These are phyloP conservation scores for Paecilomyces sp. DNA, from an alignment of 2,329 filamentous ascomycete species.

Conservation along the genomic window DNA sequence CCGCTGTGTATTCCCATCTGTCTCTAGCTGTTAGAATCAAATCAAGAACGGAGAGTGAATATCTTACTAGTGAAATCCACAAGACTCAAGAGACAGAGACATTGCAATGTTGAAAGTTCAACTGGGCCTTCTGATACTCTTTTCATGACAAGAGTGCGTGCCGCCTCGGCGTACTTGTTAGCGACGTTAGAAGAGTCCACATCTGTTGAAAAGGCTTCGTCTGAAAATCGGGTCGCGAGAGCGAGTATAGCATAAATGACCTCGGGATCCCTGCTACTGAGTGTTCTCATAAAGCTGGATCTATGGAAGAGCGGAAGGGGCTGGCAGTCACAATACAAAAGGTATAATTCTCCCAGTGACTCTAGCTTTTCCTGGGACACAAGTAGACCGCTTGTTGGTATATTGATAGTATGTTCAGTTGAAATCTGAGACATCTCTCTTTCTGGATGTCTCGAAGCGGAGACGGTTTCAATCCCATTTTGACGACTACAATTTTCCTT, in stretches of 20 bases:
- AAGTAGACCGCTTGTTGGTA: slow-evolving; percentile 18
- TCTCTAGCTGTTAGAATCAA: not conserved
- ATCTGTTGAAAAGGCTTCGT: slow-evolving; percentile 14
- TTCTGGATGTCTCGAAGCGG: slow-evolving; percentile 2
- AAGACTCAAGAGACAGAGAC: slow-evolving; percentile 33
- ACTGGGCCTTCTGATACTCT: slow-evolving; percentile 31
- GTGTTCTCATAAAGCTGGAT: slow-evolving; percentile 32
- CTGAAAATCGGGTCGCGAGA: slow-evolving; percentile 37
- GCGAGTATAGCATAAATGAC: slow-evolving; percentile 32
- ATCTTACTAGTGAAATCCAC: slow-evolving; percentile 35
- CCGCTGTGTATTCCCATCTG: slow-evolving; percentile 30
- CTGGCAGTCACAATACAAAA: slow-evolving; percentile 44
- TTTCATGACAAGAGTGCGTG: slow-evolving; percentile 31
- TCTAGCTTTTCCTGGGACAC: slow-evolving; percentile 29
- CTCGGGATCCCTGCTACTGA: slow-evolving; percentile 31
- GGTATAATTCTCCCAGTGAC: slow-evolving; percentile 35
- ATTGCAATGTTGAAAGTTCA: slow-evolving; percentile 37
- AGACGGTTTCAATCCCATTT: slow-evolving; percentile 4
- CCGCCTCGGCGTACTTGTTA: slow-evolving; percentile 31
- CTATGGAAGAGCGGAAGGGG: slow-evolving; percentile 42
- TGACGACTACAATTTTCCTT: slow-evolving; percentile 8
- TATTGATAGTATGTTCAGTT: not conserved
- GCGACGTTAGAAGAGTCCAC: slow-evolving; percentile 18
- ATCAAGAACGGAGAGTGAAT: not conserved
- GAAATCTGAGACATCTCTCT: not conserved